Conservation (phyloP, 805 yeast species). For the Kodamaea lidongshanica region DNA sequence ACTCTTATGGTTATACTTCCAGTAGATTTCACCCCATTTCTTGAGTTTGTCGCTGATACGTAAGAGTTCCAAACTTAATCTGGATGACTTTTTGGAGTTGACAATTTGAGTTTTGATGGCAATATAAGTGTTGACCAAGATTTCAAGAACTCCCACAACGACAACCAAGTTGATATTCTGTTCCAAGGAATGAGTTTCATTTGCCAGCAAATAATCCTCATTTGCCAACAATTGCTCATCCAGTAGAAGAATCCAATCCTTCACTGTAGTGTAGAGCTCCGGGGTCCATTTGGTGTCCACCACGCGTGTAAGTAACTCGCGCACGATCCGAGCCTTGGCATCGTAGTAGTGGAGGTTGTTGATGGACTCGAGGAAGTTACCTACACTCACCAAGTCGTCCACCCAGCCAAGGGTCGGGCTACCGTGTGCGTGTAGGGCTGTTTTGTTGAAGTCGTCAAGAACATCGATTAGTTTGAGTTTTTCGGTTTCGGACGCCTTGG, state of each 20-base stretch:
- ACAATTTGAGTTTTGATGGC: conserved; percentile 23
- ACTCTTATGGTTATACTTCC: conserved; percentile 14
- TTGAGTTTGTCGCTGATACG: conserved; percentile 37
- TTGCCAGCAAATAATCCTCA: no score
- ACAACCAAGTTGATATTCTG: conserved; percentile 12
- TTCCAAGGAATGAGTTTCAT: conserved; percentile 1
- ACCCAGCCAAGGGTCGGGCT: conserved; percentile 8
- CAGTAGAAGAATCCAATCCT: conserved; percentile 29
- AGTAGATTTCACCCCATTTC: conserved; percentile 43
- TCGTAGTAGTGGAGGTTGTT: conserved; percentile 16
- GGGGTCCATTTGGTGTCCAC: conserved; percentile 36
- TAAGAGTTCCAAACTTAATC: conserved; percentile 30
- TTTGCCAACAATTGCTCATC: conserved; percentile 18
- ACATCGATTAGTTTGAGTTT: conserved; percentile 30
- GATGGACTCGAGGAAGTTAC: conserved; percentile 10
- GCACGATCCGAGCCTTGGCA: conserved; percentile 21
- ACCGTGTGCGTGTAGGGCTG: conserved; percentile 4
- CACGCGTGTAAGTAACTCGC: conserved; percentile 25
- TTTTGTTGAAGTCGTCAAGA: conserved; percentile 19
- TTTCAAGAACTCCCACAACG: conserved; percentile 39
- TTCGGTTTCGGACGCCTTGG: conserved; percentile 20
- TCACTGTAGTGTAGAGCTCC: conserved; percentile 26
- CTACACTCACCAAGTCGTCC: conserved; percentile 13
- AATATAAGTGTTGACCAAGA: conserved; percentile 40
- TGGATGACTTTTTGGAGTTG: conserved; percentile 13